Conservation (phyloP, 768 basidiomycete genomes). For the Amanita phalloides region DNA sequence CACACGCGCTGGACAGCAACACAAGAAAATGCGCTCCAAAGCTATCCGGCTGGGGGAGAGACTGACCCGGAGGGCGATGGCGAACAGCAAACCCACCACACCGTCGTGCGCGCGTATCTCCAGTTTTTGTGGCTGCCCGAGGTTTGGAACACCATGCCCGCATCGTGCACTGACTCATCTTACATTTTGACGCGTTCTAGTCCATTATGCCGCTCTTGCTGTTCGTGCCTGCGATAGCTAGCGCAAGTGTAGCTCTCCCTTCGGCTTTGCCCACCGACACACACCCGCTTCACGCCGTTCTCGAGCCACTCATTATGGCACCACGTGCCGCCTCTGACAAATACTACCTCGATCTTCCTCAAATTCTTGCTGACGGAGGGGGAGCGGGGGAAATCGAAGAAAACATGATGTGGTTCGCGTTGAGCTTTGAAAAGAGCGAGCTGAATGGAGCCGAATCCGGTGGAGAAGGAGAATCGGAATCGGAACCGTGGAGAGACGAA, state of each 20-base stretch:
- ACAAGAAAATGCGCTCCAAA: slow-evolving; percentile 1
- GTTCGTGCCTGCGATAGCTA: slow-evolving; percentile 44
- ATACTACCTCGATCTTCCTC: slow-evolving; percentile 53
- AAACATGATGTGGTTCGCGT: slow-evolving; percentile 66
- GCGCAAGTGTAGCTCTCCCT: slow-evolving; percentile 27
- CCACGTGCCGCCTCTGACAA: slow-evolving; percentile 43
- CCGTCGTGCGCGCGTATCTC: slow-evolving; percentile 53
- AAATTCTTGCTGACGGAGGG: slow-evolving; percentile 46
- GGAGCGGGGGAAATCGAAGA: slow-evolving; percentile 60
- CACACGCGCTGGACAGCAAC: slow-evolving; percentile 2
- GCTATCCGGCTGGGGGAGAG: neutral
- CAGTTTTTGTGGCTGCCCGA: slow-evolving; percentile 76
- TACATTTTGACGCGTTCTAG: slow-evolving; percentile 22
- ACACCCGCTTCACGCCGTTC: slow-evolving; percentile 46
- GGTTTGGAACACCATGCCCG: slow-evolving; percentile 23
- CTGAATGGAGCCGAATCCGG: slow-evolving; percentile 9
- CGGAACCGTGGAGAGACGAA: slow-evolving; percentile 37
- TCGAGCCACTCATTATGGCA: slow-evolving; percentile 58
- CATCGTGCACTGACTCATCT: neutral
- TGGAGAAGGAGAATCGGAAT: slow-evolving; percentile 15
- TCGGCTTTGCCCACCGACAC: slow-evolving; percentile 14
- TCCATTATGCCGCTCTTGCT: slow-evolving; percentile 59
- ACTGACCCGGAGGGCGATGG: neutral
- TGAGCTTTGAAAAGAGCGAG: slow-evolving; percentile 47
- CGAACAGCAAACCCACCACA: slow-evolving; percentile 21